Percentiles rank a stretch among this genome's conserved stretches.
phyloP scores from a whole-genome alignment of 176 grass and related monocot species.

The Oropetium thomaeum region DNA sequence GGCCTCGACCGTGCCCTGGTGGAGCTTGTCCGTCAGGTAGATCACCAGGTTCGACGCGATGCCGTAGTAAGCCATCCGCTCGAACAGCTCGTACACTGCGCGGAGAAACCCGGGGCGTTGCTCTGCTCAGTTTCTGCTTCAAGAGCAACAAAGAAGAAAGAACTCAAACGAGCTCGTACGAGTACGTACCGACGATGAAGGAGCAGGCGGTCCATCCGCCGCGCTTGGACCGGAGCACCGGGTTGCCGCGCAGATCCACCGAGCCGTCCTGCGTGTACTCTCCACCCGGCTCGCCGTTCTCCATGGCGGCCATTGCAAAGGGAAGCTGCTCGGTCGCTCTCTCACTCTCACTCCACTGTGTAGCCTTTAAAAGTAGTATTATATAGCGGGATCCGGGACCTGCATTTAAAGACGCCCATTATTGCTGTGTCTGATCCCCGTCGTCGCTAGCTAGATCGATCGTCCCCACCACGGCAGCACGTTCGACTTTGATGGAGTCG shows the following conservation, averaged over 20 bases:
- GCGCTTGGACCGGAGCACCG: constrained; percentile 56
- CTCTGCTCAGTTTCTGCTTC: neutral
- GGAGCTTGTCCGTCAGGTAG: constrained; percentile 63
- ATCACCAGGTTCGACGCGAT: constrained; percentile 81
- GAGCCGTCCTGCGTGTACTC: constrained; percentile 68
- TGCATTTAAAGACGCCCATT: too few relatives aligned
- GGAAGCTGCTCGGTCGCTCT: too few relatives aligned
- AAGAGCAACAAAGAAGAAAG: neutral
- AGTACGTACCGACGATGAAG: constrained; percentile 64
- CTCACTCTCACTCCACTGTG: too few relatives aligned
- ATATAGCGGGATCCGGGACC: too few relatives aligned
- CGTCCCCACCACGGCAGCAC: too few relatives aligned
- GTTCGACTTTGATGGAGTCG: too few relatives aligned
- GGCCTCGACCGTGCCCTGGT: constrained; percentile 73
- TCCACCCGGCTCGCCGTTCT: neutral
- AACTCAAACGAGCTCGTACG: neutral
- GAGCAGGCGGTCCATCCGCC: constrained; percentile 84
- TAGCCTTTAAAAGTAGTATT: too few relatives aligned
- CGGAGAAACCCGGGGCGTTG: too few relatives aligned
- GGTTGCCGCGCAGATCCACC: constrained; percentile 79
- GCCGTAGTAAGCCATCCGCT: constrained; percentile 85
- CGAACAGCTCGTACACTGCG: constrained; percentile 92
- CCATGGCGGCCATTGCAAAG: constrained; percentile 24
- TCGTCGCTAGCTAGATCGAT: too few relatives aligned
- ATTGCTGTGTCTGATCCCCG: too few relatives aligned